phyloP scores from a whole-genome alignment of 176 grass and related monocot species.

The Carex kokanica region DNA sequence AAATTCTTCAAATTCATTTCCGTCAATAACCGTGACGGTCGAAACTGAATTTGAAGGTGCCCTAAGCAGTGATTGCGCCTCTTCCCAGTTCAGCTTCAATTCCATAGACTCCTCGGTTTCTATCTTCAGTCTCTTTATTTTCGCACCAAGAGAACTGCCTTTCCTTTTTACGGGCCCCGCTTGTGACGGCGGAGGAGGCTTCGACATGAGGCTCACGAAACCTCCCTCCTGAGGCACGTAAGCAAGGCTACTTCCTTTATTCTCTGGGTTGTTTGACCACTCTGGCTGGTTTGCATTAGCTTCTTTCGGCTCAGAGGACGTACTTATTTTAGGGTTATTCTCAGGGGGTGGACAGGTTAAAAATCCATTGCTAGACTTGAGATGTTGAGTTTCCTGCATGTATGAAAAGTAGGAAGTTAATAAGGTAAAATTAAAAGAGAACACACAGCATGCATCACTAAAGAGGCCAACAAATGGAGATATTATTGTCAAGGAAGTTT shows the following conservation, averaged over 20 bases:
- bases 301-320: neutral
- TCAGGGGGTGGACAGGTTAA: conserved; percentile 21
- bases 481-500: neutral
- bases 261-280: conserved; percentile 9
- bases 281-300: conserved; percentile 15
- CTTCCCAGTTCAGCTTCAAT: conserved; percentile 96
- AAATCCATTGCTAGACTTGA: conserved; percentile 62
- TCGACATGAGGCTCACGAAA: conserved; percentile 17
- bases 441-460: neutral
- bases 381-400: conserved; percentile 57
- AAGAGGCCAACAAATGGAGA: neutral
- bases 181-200: conserved; percentile 37
- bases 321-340: conserved; percentile 12
- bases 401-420: conserved; percentile 29
- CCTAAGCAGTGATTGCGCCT: conserved; percentile 87
- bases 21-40: conserved; percentile 65
- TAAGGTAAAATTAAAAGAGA: conserved; percentile 9
- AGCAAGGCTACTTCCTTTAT: conserved; percentile 10
- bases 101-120: conserved; percentile 98
- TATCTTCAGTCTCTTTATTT: conserved; percentile 82
- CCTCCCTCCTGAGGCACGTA: conserved; percentile 17
- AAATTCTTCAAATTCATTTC: conserved; percentile 95
- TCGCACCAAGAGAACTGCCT: conserved; percentile 55
- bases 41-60: conserved; percentile 73
- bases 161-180: conserved; percentile 66